Evolutionary conservation across 2,329 filamentous ascomycete genomes (phyloP).

Genomic region (Sporothrix globosa): DNA sequence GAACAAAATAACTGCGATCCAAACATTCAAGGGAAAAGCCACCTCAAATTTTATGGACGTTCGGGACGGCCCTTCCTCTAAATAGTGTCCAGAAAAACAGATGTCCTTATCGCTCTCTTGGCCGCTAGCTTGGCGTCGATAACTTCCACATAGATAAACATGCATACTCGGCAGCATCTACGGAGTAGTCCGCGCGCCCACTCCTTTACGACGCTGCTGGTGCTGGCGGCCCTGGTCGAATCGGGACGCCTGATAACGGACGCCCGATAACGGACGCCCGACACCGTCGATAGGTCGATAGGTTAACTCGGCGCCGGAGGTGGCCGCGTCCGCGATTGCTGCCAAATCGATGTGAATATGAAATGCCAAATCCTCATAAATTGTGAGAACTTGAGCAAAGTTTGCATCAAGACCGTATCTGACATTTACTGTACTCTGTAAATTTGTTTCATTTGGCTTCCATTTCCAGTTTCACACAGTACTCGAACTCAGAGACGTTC

Average conservation of each 20-base stretch:
- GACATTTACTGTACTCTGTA: background rate
- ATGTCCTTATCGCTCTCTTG: conserved; percentile 14
- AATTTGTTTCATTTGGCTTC: background rate
- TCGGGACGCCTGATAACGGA: conserved; percentile 7
- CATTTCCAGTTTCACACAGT: background rate
- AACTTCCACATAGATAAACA: background rate
- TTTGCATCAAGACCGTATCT: background rate
- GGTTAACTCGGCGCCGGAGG: conserved; percentile 15
- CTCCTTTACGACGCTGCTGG: background rate
- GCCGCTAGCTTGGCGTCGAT: conserved; percentile 13
- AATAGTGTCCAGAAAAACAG: background rate
- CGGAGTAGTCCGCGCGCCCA: background rate
- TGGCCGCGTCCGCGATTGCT: conserved; percentile 4
- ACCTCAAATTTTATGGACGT: background rate
- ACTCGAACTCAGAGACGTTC: background rate
- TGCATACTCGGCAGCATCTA: conserved; percentile 10
- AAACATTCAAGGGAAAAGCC: background rate
- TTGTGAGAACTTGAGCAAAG: too few relatives aligned
- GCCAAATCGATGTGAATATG: background rate
- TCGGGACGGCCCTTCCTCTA: conserved; percentile 5
- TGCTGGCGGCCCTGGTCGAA: background rate
- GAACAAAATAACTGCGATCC: background rate
- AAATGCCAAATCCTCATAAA: too few relatives aligned
- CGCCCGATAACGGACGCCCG: background rate
- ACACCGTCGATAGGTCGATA: background rate